Base-by-base conservation (phyloP, 495 filamentous ascomycete genomes). In the Apiosordaria backusii region DNA sequence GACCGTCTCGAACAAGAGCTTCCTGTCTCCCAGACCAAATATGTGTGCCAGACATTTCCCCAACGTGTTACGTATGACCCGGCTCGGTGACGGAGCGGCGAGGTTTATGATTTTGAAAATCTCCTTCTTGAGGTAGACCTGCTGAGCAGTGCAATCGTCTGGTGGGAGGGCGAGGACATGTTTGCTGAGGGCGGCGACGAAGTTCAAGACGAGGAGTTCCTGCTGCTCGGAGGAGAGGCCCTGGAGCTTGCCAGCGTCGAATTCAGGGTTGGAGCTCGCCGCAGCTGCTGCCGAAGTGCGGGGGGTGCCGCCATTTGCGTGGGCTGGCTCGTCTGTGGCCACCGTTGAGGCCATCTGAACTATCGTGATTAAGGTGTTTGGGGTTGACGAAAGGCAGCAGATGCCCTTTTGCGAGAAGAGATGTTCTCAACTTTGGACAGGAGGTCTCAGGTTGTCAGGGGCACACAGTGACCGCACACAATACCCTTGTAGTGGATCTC, bases 161-260 rank as follows among this genome's bases (percentile, higher is more conserved):
- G 86, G 80, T 63, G 88, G 85, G 27, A 97, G 84, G 21, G 78
- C 77, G 59, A 89, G 87, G 40, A 94, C 91, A 82, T 96, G 88
- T 67, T 89, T 89, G 66, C 89, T 90, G 58, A 98, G 84, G 57
- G 90, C 87, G 27, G 92, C 89, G 27, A 93, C 89, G 75, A 97
- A 97, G 53, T 89, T 96, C 61, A 98, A 82, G 65, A 99, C 85
- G 75, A 92, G 93, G 22, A 98, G 87, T 71, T 97, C 92, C 77
- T 98, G 96, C 74, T 99, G 94, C 80, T 98, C 95, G 29, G 92
- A 90, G 64, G 94, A 90, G 62, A 98, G 88, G 58, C 90, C 85
- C 78, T 96, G 89, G 60, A 99, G 87, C 79, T 95, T 96, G 61
- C 86, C 76, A 69, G 96, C 76, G 74, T 99, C 93, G 73, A 99